Evolutionary conservation across 2,329 filamentous ascomycete genomes (phyloP).

Genomic region (Beauveria varroae): DNA sequence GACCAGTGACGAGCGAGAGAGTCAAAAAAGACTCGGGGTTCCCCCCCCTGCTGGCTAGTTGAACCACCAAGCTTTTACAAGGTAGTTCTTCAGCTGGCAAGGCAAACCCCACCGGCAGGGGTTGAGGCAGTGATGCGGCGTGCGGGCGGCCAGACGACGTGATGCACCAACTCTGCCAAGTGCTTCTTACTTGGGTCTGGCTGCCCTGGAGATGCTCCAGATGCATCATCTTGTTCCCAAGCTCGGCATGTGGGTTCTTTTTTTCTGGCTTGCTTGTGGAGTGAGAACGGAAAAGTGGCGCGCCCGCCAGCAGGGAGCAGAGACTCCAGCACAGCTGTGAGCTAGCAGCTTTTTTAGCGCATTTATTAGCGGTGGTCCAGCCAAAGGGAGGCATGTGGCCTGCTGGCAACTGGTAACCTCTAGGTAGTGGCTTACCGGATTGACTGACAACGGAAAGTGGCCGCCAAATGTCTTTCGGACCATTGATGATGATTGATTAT

Average conservation of each 20-base stretch:
- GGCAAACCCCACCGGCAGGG: background rate
- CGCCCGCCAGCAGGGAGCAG: too few relatives aligned
- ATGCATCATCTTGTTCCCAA: background rate
- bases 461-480: background rate
- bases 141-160: background rate
- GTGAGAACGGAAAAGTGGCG: too few relatives aligned
- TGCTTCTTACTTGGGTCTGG: too few relatives aligned
- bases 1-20: background rate
- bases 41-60: too few relatives aligned
- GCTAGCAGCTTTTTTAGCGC: too few relatives aligned
- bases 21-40: background rate
- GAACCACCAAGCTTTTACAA: background rate
- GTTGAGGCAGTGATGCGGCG: background rate
- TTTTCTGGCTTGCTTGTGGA: background rate
- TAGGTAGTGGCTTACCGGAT: too few relatives aligned
- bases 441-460: background rate
- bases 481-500: too few relatives aligned
- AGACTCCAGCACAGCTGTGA: too few relatives aligned
- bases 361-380: too few relatives aligned
- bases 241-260: background rate
- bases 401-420: too few relatives aligned
- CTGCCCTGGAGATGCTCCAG: constrained; percentile 4
- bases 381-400: too few relatives aligned
- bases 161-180: too few relatives aligned
- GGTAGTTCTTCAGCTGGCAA: constrained; percentile 5